A percentile compares a stretch with the other conserved stretches of the same genome.
Conservation (phyloP, 1,284 basidiomycete species). For the Sphagnurus paluster region DNA sequence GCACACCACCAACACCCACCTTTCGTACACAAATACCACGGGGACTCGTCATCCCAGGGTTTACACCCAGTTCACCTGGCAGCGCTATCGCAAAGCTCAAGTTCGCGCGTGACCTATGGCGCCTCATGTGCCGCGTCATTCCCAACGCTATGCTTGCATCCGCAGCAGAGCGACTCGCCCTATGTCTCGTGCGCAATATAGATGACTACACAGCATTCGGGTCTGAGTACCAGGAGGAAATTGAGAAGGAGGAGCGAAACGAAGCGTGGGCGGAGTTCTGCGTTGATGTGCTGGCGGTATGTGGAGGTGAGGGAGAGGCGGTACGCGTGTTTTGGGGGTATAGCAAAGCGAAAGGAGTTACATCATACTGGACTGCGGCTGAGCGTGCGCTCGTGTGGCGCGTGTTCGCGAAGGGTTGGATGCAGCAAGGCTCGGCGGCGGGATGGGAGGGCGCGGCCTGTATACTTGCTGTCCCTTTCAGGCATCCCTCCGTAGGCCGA, state of each 20-base stretch:
- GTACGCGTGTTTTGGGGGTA: conserved; percentile 57
- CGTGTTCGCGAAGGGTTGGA: conserved; percentile 55
- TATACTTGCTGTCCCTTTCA: conserved; percentile 63
- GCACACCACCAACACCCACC: background rate
- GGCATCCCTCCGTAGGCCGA: conserved; percentile 36
- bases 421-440: conserved; percentile 33
- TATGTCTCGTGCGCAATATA: conserved; percentile 49
- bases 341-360: conserved; percentile 20
- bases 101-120: conserved; percentile 58
- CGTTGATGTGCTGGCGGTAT: conserved; percentile 47
- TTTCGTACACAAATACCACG: background rate
- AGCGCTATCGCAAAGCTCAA: conserved; percentile 44
- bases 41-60: conserved; percentile 13
- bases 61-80: conserved; percentile 17
- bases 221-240: conserved; percentile 6
- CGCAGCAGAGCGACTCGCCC: conserved; percentile 46
- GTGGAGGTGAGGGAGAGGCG: conserved; percentile 37
- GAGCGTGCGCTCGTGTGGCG: conserved; percentile 54
- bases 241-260: conserved; percentile 11
- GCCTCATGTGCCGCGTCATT: conserved; percentile 40
- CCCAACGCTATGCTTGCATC: conserved; percentile 40
- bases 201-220: conserved; percentile 36
- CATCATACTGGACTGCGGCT: conserved; percentile 40
- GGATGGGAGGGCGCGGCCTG: conserved; percentile 56
- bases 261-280: conserved; percentile 59